Base-by-base conservation (phyloP, 73 alveolate species). In the Symbiodinium natans region DNA sequence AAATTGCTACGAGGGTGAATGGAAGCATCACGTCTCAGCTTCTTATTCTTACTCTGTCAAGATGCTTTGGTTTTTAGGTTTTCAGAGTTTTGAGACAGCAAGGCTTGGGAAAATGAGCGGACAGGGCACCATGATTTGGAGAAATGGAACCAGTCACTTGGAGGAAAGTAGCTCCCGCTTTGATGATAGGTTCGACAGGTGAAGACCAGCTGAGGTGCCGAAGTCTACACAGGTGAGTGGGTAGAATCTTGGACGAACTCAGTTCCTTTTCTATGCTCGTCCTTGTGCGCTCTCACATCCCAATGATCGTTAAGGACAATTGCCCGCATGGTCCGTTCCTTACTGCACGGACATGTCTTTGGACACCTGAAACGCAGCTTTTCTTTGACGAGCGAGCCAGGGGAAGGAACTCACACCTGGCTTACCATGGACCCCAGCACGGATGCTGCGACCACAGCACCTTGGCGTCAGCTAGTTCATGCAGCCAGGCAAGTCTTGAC, bases 201-300 rank as follows among this genome's bases (percentile, higher is more conserved):
- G 23, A 31, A 3, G n/a, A 21, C 68, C 17, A 52, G 27, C 86
- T 42, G 7, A 90, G 97, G 88, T 90, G 97, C 97, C n/a, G 97
- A 90, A 82, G 80, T 90, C 88, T 90, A 90, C 97, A 90, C 97
- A 19, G 97, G 97, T 6, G 97, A 73, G 52, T 90, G 97, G 97
- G 97, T 90, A 25, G 97, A 39, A 29, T 3, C 95, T 88, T 41
- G 95, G 41, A 34, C 9, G 17, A 10, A 29, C 4, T 29, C 15
- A 29, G 77, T 23, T 77, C 23, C 2, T 19, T 38, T 34, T 38
- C n/a, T 19, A 23, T 19, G 38, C 38, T 10, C 13, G 33, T 71
- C 38, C 40, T 21, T 7, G 11, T 19, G 83, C 13, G 8, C 83
- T 23, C 38, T 71, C 40, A 71, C 38, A n/a, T 33, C 17, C 85